Evolutionary conservation across 140 eudicot species (phyloP).

Genomic region (Anethum foeniculum): DNA sequence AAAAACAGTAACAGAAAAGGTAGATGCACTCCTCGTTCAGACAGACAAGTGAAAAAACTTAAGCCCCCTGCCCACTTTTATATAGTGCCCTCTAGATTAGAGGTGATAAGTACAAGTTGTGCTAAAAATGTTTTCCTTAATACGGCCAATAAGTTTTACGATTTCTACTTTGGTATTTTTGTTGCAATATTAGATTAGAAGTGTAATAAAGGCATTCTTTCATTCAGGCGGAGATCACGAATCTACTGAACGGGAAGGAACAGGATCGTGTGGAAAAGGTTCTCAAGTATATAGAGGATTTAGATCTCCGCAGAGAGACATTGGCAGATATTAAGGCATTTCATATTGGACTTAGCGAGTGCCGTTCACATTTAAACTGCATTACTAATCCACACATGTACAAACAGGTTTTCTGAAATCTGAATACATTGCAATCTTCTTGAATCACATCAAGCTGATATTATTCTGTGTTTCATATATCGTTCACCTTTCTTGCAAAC

Average conservation of each 20-base stretch:
- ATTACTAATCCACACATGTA: conserved; percentile 57
- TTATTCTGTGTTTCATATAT: neutral
- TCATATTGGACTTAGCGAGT: conserved; percentile 56
- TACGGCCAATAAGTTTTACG: neutral
- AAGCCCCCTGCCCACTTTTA: neutral
- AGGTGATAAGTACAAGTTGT: neutral
- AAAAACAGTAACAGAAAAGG: neutral
- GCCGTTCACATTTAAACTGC: conserved; percentile 80
- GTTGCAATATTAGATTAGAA: neutral
- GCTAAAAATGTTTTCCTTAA: neutral
- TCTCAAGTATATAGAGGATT: conserved; percentile 63
- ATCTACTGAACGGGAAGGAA: conserved; percentile 39
- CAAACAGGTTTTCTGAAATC: conserved; percentile 50
- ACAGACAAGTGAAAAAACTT: neutral
- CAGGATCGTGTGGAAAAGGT: conserved; percentile 55
- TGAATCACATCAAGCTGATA: neutral
- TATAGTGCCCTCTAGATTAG: neutral
- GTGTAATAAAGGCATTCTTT: neutral
- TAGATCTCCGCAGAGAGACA: conserved; percentile 50
- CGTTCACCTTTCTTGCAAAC: neutral
- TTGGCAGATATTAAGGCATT: conserved; percentile 63
- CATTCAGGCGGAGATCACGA: conserved; percentile 28
- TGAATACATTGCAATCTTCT: neutral
- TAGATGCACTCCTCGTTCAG: neutral
- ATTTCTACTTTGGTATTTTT: neutral